Conservation (phyloP, 2,329 filamentous ascomycete species). For the Chaetomiaceae sp. region DNA sequence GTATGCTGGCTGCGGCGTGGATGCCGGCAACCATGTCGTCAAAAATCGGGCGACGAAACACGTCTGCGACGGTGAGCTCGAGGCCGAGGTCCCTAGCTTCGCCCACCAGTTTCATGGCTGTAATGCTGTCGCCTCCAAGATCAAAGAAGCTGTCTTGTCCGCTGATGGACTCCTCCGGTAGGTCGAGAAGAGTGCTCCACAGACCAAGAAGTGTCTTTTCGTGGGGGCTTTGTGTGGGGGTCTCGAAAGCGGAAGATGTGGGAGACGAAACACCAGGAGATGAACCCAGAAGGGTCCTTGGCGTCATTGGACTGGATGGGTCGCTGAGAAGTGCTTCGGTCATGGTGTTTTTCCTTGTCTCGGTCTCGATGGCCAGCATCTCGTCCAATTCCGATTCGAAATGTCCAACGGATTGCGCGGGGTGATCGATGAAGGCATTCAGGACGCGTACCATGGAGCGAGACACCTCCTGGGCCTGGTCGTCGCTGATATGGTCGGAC, state of each 20-base stretch:
- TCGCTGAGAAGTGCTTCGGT: neutral
- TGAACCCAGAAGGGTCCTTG: neutral
- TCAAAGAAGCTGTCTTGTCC: constrained; percentile 31
- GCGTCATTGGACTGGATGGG: neutral
- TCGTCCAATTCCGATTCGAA: constrained; percentile 7
- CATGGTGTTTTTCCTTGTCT: neutral
- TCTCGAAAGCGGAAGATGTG: neutral
- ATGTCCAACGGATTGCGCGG: constrained; percentile 11
- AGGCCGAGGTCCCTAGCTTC: constrained; percentile 24
- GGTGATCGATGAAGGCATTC: constrained; percentile 16
- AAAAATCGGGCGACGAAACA: constrained; percentile 22
- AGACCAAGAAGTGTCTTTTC: constrained; percentile 14
- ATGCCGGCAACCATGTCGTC: constrained; percentile 14
- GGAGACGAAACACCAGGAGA: neutral
- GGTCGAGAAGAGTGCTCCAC: constrained; percentile 18
- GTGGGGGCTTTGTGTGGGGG: neutral
- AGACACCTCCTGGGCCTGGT: constrained; percentile 19
- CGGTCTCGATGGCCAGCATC: neutral
- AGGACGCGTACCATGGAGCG: constrained; percentile 17
- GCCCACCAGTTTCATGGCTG: constrained; percentile 41
- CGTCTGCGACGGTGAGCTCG: constrained; percentile 21
- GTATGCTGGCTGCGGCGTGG: neutral
- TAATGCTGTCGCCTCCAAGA: constrained; percentile 32
- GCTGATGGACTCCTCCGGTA: constrained; percentile 15
- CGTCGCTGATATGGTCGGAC: constrained; percentile 21